phyloP scores from a whole-genome alignment of 768 basidiomycete species.

The Boletus speciosus region DNA sequence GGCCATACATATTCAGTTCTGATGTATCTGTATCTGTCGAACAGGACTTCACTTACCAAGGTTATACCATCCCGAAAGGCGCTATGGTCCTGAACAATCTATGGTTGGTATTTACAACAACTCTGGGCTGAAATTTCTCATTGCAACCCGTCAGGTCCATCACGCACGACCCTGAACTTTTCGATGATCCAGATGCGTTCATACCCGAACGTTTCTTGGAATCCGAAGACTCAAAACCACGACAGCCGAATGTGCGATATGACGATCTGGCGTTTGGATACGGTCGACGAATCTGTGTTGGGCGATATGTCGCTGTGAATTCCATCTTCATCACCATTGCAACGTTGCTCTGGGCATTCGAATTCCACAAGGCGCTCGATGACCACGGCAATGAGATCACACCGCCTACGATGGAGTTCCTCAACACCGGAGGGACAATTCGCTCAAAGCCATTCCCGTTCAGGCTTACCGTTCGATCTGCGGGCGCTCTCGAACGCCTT shows the following conservation, averaged over 20 bases:
- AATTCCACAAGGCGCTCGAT: conserved; percentile 7
- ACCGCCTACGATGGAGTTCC: conserved; percentile 6
- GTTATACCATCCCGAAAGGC: conserved; percentile 4
- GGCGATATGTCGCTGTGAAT: conserved; percentile 5
- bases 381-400: conserved; percentile 4
- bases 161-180: conserved; percentile 6
- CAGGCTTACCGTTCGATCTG: not conserved
- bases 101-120: not conserved
- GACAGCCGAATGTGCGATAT: not conserved
- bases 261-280: conserved; percentile 12
- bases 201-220: conserved; percentile 15
- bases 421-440: conserved; percentile 1
- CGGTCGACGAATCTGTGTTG: conserved; percentile 13
- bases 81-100: conserved; percentile 3
- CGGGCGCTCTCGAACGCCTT: not conserved
- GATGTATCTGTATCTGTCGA: not conserved
- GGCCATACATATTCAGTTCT: no score
- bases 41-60: not conserved
- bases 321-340: conserved; percentile 9
- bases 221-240: not conserved
- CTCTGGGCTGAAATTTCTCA: not conserved
- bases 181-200: conserved; percentile 13
- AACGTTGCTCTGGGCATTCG: conserved; percentile 6
- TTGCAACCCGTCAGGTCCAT: not conserved
- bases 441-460: conserved; percentile 7